These are phyloP conservation scores for Haematococcus lacustris DNA, from an alignment of 139 green algal species.

Conservation along the genomic window DNA sequence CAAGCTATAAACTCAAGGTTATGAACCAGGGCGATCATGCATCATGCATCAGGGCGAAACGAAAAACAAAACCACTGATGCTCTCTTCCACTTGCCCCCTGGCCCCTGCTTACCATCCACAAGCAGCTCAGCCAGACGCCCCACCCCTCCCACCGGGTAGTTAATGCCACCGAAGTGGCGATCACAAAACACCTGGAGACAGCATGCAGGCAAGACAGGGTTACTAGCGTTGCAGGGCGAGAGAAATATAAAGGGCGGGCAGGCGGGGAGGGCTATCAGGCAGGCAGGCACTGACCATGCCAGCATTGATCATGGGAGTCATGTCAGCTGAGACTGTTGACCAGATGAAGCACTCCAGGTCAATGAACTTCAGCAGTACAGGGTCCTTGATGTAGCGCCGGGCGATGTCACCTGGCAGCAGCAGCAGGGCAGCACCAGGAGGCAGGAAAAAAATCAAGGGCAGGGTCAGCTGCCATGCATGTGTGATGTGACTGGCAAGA, in stretches of 20 bases:
- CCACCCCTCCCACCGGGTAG: slow-evolving; percentile 89
- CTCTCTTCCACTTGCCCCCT: neutral
- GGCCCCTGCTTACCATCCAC: slow-evolving; percentile 38
- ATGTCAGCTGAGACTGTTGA: slow-evolving; percentile 77
- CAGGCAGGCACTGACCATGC: slow-evolving; percentile 54
- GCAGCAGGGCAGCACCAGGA: too few species aligned
- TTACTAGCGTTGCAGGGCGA: neutral
- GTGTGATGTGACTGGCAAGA: neutral
- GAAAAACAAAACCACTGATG: too few species aligned
- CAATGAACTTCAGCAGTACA: slow-evolving; percentile 88
- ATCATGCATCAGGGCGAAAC: too few species aligned
- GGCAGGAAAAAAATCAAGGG: too few species aligned
- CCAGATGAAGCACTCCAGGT: slow-evolving; percentile 96
- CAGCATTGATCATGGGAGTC: slow-evolving; percentile 95
- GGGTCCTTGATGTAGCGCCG: slow-evolving; percentile 83
- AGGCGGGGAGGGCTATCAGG: neutral
- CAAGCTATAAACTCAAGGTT: neutral
- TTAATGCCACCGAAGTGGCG: slow-evolving; percentile 94
- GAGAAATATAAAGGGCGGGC: neutral
- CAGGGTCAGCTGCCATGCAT: neutral
- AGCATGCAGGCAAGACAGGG: neutral
- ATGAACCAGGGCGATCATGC: neutral
- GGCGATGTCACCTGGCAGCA: slow-evolving; percentile 58
- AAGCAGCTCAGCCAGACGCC: slow-evolving; percentile 72
- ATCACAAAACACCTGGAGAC: slow-evolving; percentile 53